Evolutionary conservation across 768 basidiomycete species (phyloP).

Genomic region (Kwoniella newhampshirensis): DNA sequence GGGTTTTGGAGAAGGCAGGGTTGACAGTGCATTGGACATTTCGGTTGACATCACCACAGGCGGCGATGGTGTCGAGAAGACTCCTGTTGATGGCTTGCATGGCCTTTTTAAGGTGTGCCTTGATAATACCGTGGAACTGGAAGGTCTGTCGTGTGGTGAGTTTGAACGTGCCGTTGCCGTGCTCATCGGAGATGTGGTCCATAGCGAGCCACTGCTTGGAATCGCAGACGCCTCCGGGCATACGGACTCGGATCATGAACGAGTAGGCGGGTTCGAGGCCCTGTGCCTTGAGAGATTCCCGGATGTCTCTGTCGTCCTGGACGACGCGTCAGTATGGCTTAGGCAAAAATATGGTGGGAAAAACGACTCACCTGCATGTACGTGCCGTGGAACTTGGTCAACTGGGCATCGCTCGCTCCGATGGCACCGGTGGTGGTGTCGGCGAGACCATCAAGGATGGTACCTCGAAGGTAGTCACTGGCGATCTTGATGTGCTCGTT

Average conservation of each 20-base stretch:
- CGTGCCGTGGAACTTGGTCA: slow-evolving; percentile 80
- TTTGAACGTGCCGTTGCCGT: slow-evolving; percentile 91
- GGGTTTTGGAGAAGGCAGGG: slow-evolving; percentile 82
- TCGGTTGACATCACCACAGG: slow-evolving; percentile 95
- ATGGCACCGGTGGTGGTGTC: slow-evolving; percentile 88
- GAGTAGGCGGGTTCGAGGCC: slow-evolving; percentile 92
- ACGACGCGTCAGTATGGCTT: slow-evolving; percentile 62
- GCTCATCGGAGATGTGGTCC: slow-evolving; percentile 94
- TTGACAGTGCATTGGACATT: slow-evolving; percentile 91
- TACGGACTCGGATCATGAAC: slow-evolving; percentile 97
- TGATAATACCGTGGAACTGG: slow-evolving; percentile 99
- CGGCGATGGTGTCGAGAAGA: slow-evolving; percentile 90
- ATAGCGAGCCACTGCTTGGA: slow-evolving; percentile 92
- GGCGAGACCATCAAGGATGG: slow-evolving; percentile 84
- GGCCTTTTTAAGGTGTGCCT: slow-evolving; percentile 89
- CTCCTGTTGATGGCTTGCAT: slow-evolving; percentile 93
- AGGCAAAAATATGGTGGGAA: not conserved
- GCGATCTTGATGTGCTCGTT: slow-evolving; percentile 99
- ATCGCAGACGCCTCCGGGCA: slow-evolving; percentile 92
- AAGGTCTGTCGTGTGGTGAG: slow-evolving; percentile 97
- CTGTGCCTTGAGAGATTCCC: slow-evolving; percentile 87
- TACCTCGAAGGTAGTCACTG: slow-evolving; percentile 87
- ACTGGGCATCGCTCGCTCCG: slow-evolving; percentile 81
- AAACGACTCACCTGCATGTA: slow-evolving; percentile 52
- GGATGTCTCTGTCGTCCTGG: slow-evolving; percentile 97